Evolutionary conservation across 768 basidiomycete species (phyloP).

Genomic region (Boletus rufocinnamomeus): DNA sequence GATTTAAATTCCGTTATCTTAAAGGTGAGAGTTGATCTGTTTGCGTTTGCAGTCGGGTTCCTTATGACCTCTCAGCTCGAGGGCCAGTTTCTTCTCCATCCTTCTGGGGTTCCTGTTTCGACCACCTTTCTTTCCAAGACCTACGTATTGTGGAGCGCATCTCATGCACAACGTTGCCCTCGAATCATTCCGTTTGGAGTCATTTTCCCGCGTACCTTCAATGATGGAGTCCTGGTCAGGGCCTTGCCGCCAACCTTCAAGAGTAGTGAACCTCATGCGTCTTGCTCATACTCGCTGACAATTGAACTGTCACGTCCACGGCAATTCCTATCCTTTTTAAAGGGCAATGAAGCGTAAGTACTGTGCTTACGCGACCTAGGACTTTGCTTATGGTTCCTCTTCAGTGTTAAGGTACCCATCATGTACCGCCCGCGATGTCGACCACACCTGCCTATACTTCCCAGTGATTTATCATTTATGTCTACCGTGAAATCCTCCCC

Average conservation of each 20-base stretch:
- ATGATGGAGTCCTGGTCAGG: slow-evolving; percentile 31
- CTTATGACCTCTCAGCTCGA: slow-evolving; percentile 23
- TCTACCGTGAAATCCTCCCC: slow-evolving; percentile 60
- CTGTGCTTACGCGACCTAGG: not conserved
- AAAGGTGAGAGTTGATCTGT: slow-evolving; percentile 19
- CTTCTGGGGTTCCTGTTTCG: slow-evolving; percentile 14
- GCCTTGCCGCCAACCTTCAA: slow-evolving; percentile 54
- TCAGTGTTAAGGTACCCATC: slow-evolving; percentile 52
- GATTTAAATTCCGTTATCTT: slow-evolving; percentile 23
- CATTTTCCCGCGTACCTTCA: slow-evolving; percentile 48
- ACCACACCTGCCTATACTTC: slow-evolving; percentile 55
- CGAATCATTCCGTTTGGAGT: slow-evolving; percentile 43
- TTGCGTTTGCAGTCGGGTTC: not conserved
- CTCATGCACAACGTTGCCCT: slow-evolving; percentile 31
- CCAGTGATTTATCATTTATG: slow-evolving; percentile 48
- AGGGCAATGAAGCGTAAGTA: slow-evolving; percentile 47
- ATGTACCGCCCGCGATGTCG: slow-evolving; percentile 55
- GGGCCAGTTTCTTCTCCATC: slow-evolving; percentile 23
- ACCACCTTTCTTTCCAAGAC: slow-evolving; percentile 21
- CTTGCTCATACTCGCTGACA: slow-evolving; percentile 47
- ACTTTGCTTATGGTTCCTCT: not conserved
- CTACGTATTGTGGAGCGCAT: slow-evolving; percentile 22
- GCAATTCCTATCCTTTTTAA: slow-evolving; percentile 46
- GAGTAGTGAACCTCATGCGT: slow-evolving; percentile 28
- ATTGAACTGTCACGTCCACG: slow-evolving; percentile 43